Base-by-base conservation (phyloP, 441 rosid species). In the Omphalea diandra region DNA sequence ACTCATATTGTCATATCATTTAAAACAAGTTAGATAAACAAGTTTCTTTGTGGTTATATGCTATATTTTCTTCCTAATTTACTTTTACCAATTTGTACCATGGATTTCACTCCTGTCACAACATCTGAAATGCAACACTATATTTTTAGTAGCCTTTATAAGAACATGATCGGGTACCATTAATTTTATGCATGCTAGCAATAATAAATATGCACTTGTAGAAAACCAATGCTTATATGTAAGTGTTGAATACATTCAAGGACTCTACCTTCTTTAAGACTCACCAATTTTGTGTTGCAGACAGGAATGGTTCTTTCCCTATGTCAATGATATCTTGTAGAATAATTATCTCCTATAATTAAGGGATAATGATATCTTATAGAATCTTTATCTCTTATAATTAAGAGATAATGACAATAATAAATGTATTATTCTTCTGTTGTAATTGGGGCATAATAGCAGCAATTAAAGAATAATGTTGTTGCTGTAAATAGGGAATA, bases 281-380 rank as follows among this genome's bases (percentile, higher is more conserved):
- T 26, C 15, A 35, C 14, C 20, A 20, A 9, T 27, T 35, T 27
- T 58, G 35, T 35, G 17, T 75, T 77, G 78, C 85, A 84, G 93
- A 86, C 75, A 82, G 83, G 73, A 84, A 78, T 24, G 83, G 50
- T 61, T 65, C 79, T 55, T 84, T 88, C 66, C 90, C n/a, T n/a
- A n/a, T n/a, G n/a, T n/a, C n/a, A n/a, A n/a, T n/a, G n/a, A n/a
- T n/a, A n/a, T n/a, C n/a, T n/a, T n/a, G n/a, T n/a, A n/a, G n/a
- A n/a, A n/a, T n/a, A n/a, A n/a, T n/a, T n/a, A n/a, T n/a, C n/a
- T n/a, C n/a, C n/a, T n/a, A n/a, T n/a, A n/a, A n/a, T n/a, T n/a
- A n/a, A n/a, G n/a, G n/a, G n/a, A n/a, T n/a, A n/a, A n/a, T n/a
- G n/a, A n/a, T n/a, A n/a, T n/a, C n/a, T n/a, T n/a, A n/a, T n/a